Base-by-base conservation (phyloP, 139 green algal genomes). In the Ettlia oleoabundans region DNA sequence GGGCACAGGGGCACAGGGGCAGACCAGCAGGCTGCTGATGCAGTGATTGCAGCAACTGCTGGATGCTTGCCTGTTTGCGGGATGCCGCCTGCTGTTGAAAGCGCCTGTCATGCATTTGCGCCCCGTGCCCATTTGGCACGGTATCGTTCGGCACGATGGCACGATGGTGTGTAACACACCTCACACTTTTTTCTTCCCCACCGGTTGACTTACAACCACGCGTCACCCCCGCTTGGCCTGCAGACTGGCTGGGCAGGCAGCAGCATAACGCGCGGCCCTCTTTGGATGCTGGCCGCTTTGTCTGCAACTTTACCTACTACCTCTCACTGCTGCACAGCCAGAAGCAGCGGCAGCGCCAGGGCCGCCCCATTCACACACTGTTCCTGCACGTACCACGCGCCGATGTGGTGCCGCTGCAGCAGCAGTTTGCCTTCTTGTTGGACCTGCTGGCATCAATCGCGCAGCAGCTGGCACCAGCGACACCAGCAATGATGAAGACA, bases 331-430 rank as follows among this genome's bases (percentile, higher is more conserved):
- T 84, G 62, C 69, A 75, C 35, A 51, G n/a, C n/a, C 33, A 76
- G 41, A 21, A n/a, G 40, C 21, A 28, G 47, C 62, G 73, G 68
- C 69, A 74, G 55, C 76, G 38, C 32, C 22, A 28, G 28, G 53
- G 63, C 24, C 37, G 30, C 37, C 63, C 28, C 32, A 43, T 76
- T 41, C 53, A 89, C 47, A 68, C 90, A 0, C 62, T 94, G 33
- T 94, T 94, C 58, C 84, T 94, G 76, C 90, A 94, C 55, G 88
- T 94, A 13, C 90, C 90, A 61, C 83, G 0, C 84, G 55, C 91
- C 47, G n/a, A 51, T 6, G 77, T 76, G 41, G 53, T 84, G 0
- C 52, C 30, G 2, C 81, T 88, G 41, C 32, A 43, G 0, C 40
- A 42, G 42, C 88, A 93, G 80, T 63, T 79, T 24, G n/a, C 64